These are phyloP conservation scores for Nakazawaea anatomiae DNA, from an alignment of 805 yeast genomes.

Conservation along the genomic window DNA sequence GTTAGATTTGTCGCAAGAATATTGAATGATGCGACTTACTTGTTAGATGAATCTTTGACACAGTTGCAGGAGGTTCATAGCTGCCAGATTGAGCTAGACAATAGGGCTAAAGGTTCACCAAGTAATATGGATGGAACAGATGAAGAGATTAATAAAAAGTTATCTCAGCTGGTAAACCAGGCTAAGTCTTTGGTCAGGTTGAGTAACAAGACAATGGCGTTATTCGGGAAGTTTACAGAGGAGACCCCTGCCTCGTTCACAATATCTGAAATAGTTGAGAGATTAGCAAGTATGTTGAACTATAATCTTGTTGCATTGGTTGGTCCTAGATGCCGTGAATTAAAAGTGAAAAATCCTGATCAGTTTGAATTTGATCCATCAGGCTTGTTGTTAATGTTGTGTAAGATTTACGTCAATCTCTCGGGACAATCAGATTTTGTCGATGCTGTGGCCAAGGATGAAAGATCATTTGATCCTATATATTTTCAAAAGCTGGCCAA, in stretches of 20 bases:
- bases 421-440: constrained; percentile 60
- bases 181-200: constrained; percentile 81
- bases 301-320: constrained; percentile 89
- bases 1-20: constrained; percentile 90
- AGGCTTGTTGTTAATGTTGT: constrained; percentile 57
- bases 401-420: constrained; percentile 72
- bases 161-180: constrained; percentile 61
- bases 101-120: constrained; percentile 32
- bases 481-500: constrained; percentile 66
- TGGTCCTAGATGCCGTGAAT: constrained; percentile 88
- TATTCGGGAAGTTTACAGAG: constrained; percentile 75
- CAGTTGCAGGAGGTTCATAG: constrained; percentile 74
- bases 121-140: constrained; percentile 41
- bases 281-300: constrained; percentile 93
- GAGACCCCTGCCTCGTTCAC: constrained; percentile 85
- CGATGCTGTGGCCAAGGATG: constrained; percentile 80
- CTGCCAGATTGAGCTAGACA: constrained; percentile 58
- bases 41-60: constrained; percentile 84
- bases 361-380: constrained; percentile 81
- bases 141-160: constrained; percentile 53
- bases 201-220: constrained; percentile 72
- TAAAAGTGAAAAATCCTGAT: constrained; percentile 81
- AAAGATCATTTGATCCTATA: constrained; percentile 72
- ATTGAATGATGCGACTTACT: constrained; percentile 89
- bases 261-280: constrained; percentile 84